Percentiles rank a stretch among this genome's conserved stretches.
phyloP scores from a whole-genome alignment of 2,329 filamentous ascomycete species.

The Thelonectria blattea region DNA sequence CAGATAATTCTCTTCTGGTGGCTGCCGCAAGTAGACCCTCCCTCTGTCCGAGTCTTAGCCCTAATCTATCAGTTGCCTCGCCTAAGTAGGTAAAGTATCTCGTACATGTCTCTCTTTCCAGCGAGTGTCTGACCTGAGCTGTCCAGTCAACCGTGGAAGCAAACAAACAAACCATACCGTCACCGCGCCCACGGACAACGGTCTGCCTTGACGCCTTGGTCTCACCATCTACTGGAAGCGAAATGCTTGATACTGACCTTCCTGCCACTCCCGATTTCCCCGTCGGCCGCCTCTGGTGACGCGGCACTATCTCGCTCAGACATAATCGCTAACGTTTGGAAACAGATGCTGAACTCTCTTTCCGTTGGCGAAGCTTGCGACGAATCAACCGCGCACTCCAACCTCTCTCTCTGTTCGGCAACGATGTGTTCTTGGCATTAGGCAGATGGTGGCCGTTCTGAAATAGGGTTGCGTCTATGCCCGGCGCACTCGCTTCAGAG shows the following conservation, averaged over 20 bases:
- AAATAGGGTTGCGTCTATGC: slow-evolving; percentile 12
- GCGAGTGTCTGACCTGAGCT: neutral
- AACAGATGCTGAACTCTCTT: slow-evolving; percentile 13
- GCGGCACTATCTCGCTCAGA: neutral
- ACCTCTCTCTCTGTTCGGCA: neutral
- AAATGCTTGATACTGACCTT: neutral
- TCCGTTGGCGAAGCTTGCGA: neutral
- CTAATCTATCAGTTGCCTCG: neutral
- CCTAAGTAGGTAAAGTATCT: neutral
- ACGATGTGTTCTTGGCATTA: neutral
- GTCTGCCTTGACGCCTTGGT: neutral
- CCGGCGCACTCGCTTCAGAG: neutral
- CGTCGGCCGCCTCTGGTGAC: neutral
- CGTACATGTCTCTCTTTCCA: neutral
- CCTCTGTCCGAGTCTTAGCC: neutral
- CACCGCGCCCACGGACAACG: neutral
- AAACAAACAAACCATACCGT: neutral
- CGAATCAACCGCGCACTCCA: neutral
- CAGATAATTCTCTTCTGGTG: neutral
- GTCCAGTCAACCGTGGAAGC: neutral
- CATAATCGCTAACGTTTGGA: neutral
- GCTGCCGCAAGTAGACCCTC: neutral
- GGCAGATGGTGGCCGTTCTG: neutral
- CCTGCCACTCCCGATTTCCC: neutral
- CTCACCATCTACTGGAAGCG: neutral